A percentile compares a stretch with the other conserved stretches of the same genome.
Evolutionary conservation across 108 stramenopile genomes (phyloP).

Genomic region (Skeletonema tropicum): DNA sequence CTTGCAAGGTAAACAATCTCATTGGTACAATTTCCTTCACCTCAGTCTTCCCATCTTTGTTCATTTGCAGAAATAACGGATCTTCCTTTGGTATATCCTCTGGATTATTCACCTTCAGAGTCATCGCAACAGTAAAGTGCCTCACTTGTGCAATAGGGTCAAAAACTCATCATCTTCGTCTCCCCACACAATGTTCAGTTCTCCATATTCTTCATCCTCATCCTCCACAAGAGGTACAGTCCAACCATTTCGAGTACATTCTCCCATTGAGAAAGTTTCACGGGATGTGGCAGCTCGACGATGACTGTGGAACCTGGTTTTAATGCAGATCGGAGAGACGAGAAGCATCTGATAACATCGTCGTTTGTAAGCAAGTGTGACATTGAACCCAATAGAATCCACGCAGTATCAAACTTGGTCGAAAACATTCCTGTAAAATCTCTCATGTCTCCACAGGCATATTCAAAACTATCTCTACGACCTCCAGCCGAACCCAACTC

Average conservation of each 20-base stretch:
- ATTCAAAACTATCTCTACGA: slow-evolving; percentile 52
- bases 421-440: slow-evolving; percentile 19
- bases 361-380: slow-evolving; percentile 81
- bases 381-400: slow-evolving; percentile 81
- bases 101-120: slow-evolving; percentile 45
- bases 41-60: slow-evolving; percentile 28
- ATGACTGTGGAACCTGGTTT: slow-evolving; percentile 62
- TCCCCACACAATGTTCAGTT: slow-evolving; percentile 82
- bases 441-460: slow-evolving; percentile 72
- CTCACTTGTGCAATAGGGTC: slow-evolving; percentile 82
- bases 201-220: slow-evolving; percentile 61
- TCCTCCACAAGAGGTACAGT: slow-evolving; percentile 69
- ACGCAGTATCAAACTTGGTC: slow-evolving; percentile 64
- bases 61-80: slow-evolving; percentile 15
- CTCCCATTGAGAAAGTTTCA: slow-evolving; percentile 82
- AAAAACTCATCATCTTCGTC: slow-evolving; percentile 82
- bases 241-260: slow-evolving; percentile 81
- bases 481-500: slow-evolving; percentile 49
- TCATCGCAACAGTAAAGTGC: slow-evolving; percentile 74
- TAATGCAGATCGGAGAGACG: slow-evolving; percentile 46
- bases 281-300: slow-evolving; percentile 82
- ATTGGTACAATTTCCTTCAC: slow-evolving; percentile 78
- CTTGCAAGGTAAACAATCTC: slow-evolving; percentile 85
- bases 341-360: slow-evolving; percentile 71
- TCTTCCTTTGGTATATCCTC: slow-evolving; percentile 38